Evolutionary conservation across 495 filamentous ascomycete species (phyloP).

Genomic region (Trichoderma erinaceum): DNA sequence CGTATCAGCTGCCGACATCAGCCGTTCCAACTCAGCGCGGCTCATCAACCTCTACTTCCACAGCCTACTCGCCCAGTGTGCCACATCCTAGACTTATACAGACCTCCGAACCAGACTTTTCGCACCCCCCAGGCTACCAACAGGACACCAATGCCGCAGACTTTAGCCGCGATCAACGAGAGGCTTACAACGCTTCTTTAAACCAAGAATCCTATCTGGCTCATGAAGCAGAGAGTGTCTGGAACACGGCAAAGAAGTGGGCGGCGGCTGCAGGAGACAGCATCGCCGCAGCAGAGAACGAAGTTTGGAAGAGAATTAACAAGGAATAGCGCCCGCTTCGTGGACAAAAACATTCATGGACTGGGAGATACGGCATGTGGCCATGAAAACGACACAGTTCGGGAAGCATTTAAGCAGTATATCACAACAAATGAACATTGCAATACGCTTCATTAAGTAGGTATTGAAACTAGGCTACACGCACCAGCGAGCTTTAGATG

Average conservation of each 20-base stretch:
- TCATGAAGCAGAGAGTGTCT: slow-evolving; percentile 43
- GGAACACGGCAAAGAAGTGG: slow-evolving; percentile 55
- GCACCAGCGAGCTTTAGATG: not conserved
- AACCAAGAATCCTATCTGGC: slow-evolving; percentile 24
- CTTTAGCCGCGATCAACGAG: slow-evolving; percentile 30
- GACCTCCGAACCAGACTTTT: slow-evolving; percentile 24
- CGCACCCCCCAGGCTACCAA: slow-evolving; percentile 46
- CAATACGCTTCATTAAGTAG: not conserved
- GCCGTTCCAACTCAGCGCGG: slow-evolving; percentile 30
- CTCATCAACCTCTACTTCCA: slow-evolving; percentile 30
- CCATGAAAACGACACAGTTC: not conserved
- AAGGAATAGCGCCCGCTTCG: slow-evolving; percentile 27
- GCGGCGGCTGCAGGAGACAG: slow-evolving; percentile 54
- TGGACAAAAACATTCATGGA: not conserved
- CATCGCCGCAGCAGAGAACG: slow-evolving; percentile 56
- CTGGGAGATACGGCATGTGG: not conserved
- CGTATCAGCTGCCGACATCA: slow-evolving; percentile 31
- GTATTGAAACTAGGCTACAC: not conserved
- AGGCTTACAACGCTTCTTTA: slow-evolving; percentile 25
- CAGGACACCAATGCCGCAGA: slow-evolving; percentile 51
- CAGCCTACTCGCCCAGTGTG: slow-evolving; percentile 20
- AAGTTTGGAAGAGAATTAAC: slow-evolving; percentile 68
- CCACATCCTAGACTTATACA: not conserved
- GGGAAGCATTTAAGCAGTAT: not conserved
- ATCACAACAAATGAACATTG: not conserved